Evolutionary conservation across 139 green algal genomes (phyloP), one percentile per base, ranked within the genome.

Genomic region (Micromonas commoda): DNA sequence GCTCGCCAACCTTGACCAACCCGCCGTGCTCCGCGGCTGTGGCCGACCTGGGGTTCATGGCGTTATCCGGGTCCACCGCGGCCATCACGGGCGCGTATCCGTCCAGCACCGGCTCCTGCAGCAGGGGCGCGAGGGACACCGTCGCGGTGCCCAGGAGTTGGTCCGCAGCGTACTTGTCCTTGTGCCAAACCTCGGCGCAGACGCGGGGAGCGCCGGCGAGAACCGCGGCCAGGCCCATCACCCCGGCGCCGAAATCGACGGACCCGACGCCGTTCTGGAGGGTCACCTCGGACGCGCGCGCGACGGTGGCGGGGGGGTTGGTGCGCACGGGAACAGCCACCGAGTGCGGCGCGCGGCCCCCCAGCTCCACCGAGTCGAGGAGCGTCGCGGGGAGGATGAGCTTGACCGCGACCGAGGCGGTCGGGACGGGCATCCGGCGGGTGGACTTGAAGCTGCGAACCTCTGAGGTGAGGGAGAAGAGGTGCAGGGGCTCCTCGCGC

Each of bases 61-160:
- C 71, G 26, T 77, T 16, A 3, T 16, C 21, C 5, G 6, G 13
- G 5, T 66, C 35, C 66, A 86, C 76, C 6, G 85, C 34, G 0
- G 84, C 84, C 51, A 82, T 82, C 19, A 91, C 83, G 24, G 87
- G 83, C 32, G 84, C 87, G 64, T 87, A 88, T 16, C 87, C 85
- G 39, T 91, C 87, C 74, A 89, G 84, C 87, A 85, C 89, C 51
- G 77, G 82, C 68, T 87, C 85, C 31, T 88, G 85, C 52, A 91
- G 82, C 70, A 91, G 80, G 32, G 82, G 77, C 20, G 71, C 51
- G 37, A 91, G 83, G 4, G 87, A 81, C 23, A 91, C 81, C 24
- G 71, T 80, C 1, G 83, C 87, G 29, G 85, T 77, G 0, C 87
- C 87, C 53, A 91, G 77, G 65, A 91, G 81, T 73, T 79, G 80